A percentile compares a stretch with the other conserved stretches of the same genome.
Conservation (phyloP, 371 early-diverging fungal genomes). For the Mucor indicus region DNA sequence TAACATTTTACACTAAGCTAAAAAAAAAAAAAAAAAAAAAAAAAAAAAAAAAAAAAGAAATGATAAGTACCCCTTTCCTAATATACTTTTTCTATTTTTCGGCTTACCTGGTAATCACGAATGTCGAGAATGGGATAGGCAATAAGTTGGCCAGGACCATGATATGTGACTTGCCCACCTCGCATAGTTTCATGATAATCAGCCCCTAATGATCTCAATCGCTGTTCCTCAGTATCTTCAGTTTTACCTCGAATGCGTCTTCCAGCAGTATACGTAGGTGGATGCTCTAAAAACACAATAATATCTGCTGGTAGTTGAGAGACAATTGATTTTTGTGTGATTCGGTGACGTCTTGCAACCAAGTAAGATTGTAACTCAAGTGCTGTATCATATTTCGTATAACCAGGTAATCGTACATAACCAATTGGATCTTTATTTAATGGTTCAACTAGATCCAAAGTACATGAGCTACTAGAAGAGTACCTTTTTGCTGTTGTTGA, state of each 20-base stretch:
- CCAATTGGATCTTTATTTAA: constrained; percentile 18
- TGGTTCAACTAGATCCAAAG: constrained; percentile 13
- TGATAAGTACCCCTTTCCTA: not conserved
- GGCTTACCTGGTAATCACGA: constrained; percentile 53
- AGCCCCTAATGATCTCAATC: constrained; percentile 64
- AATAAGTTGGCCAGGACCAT: constrained; percentile 97
- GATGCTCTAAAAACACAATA: constrained; percentile 82
- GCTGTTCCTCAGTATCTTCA: constrained; percentile 48
- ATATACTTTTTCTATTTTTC: not conserved
- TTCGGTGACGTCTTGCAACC: constrained; percentile 42
- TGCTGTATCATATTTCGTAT: constrained; percentile 54
- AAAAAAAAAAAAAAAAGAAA: not conserved
- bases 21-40: not conserved
- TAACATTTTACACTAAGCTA: constrained; percentile 76
- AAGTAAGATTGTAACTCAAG: constrained; percentile 55
- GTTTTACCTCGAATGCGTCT: constrained; percentile 71
- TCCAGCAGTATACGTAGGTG: constrained; percentile 91
- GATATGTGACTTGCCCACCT: constrained; percentile 95
- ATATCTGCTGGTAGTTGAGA: constrained; percentile 43
- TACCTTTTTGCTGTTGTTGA: not conserved
- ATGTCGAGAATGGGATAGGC: constrained; percentile 92
- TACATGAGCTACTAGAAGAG: too few species aligned
- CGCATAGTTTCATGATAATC: constrained; percentile 80
- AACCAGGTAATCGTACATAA: constrained; percentile 11
- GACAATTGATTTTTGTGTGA: constrained; percentile 9